Percentiles rank a stretch among this genome's conserved stretches.
Conservation (phyloP, 2,329 filamentous ascomycete genomes). For the Paraconiothyrium brasiliense region DNA sequence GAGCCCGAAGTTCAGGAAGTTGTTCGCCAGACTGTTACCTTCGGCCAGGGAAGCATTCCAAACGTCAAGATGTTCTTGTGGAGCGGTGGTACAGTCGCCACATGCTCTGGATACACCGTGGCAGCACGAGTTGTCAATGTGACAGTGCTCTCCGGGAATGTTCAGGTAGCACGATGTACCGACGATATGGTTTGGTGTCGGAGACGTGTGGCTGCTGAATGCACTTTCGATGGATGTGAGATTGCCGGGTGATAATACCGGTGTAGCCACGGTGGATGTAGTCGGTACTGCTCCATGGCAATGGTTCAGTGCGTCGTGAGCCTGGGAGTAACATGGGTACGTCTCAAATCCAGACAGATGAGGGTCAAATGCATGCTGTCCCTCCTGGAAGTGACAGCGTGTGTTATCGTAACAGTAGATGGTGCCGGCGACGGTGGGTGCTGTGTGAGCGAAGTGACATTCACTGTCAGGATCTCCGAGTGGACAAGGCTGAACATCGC, state of each 20-base stretch:
- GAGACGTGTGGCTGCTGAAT: slow-evolving; percentile 40
- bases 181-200: slow-evolving; percentile 27
- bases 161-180: slow-evolving; percentile 39
- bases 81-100: slow-evolving; percentile 38
- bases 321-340: slow-evolving; percentile 43
- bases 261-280: slow-evolving; percentile 39
- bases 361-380: slow-evolving; percentile 33
- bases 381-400: slow-evolving; percentile 46
- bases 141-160: slow-evolving; percentile 45
- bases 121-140: slow-evolving; percentile 48
- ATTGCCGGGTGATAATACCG: slow-evolving; percentile 43
- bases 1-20: slow-evolving; percentile 38
- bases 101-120: slow-evolving; percentile 41
- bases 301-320: slow-evolving; percentile 29
- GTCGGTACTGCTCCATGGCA: slow-evolving; percentile 27
- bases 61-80: slow-evolving; percentile 35
- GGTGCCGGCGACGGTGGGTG: slow-evolving; percentile 40
- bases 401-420: slow-evolving; percentile 47
- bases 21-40: slow-evolving; percentile 38
- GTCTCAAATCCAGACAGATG: slow-evolving; percentile 38
- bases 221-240: slow-evolving; percentile 44
- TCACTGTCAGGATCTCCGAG: slow-evolving; percentile 41
- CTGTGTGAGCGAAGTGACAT: slow-evolving; percentile 46
- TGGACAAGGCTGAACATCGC: slow-evolving; percentile 42
- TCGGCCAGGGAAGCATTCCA: slow-evolving; percentile 40